Percentiles rank a stretch among this genome's conserved stretches.
Evolutionary conservation across 2,329 filamentous ascomycete species (phyloP).

Genomic region (Cytospora paraplurivora): DNA sequence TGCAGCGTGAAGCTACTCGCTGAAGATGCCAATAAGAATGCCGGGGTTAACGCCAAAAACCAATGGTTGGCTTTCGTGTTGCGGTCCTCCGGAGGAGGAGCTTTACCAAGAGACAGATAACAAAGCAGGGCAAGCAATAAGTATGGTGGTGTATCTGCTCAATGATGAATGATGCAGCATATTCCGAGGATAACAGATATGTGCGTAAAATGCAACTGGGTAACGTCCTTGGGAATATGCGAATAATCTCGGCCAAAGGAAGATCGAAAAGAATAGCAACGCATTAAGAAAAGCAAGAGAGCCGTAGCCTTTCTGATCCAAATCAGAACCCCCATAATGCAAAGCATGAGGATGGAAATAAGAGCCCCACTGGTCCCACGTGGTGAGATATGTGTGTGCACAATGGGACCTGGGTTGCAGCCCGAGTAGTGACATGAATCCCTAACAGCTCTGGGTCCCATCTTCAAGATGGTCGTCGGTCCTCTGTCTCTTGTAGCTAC

Average conservation of each 20-base stretch:
- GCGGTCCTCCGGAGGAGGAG: not conserved
- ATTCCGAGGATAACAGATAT: no score
- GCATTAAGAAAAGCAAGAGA: no score
- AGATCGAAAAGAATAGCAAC: no score
- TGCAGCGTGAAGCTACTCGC: not conserved
- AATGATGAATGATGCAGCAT: no score
- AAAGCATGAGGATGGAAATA: not conserved
- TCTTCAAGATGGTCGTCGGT: not conserved
- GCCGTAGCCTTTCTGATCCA: not conserved
- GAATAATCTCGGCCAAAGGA: no score
- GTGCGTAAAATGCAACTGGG: no score
- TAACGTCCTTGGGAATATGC: no score
- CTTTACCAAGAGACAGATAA: not conserved
- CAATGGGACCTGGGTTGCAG: not conserved
- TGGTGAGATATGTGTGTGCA: not conserved
- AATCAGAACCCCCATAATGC: not conserved
- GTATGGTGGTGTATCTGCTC: no score
- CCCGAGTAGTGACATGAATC: not conserved
- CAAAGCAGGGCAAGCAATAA: not conserved
- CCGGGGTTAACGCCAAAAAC: not conserved
- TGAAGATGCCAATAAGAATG: not conserved
- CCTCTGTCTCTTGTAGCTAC: constrained; percentile 1
- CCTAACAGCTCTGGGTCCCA: not conserved
- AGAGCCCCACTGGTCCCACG: not conserved
- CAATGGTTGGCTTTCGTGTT: not conserved